Base-by-base conservation (phyloP, 2,329 filamentous ascomycete genomes). In the Aspergillus sp. region DNA sequence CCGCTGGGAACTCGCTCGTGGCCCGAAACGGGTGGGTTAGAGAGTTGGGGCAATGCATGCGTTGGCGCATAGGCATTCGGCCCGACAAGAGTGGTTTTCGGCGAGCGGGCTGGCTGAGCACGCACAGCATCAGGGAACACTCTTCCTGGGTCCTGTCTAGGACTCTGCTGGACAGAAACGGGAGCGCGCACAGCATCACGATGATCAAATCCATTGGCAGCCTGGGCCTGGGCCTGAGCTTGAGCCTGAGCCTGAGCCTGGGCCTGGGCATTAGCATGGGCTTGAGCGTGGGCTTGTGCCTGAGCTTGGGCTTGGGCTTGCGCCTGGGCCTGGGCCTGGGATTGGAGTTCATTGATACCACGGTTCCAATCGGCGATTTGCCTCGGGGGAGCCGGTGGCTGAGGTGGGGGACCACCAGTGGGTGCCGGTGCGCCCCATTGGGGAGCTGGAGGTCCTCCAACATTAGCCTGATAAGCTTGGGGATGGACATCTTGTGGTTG, bases 401-500 rank as follows among this genome's bases (percentile, higher is more conserved):
- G 77, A 46, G 77, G 71, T 64, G 67, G 65, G 33, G 67, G 63
- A 30, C 65, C 67, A 29, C 66, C 67, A 36, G 64, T 69, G 29
- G 62, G 68, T 48, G 83, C 80, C 39, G 89, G 87, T 46, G 84
- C 86, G 50, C 87, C 88, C 91, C 91, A 97, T 64, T 94, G 87
- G 51, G 90, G 90, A 40, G 85, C 86, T 41, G 88, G 88, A 46
- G 89, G 89, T 8, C 87, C 88, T 53, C 87, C 86, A 42, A 93
- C 85, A 34, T 86, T 87, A 42, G 83, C 81, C 67, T 95, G 90
- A 60, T 97, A 97, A 6, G 90, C 88, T 61, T 95, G 89, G 39
- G 91, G 91, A 64, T 97, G 90, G 19, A 97, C 90, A 67, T 98
- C 93, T 60, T 95, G 91, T 6, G 93, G 91, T 57, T 93, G 58